A percentile compares a stretch with the other conserved stretches of the same genome.
phyloP scores from a whole-genome alignment of 2,329 filamentous ascomycete species.

The Fusarium domesticum region DNA sequence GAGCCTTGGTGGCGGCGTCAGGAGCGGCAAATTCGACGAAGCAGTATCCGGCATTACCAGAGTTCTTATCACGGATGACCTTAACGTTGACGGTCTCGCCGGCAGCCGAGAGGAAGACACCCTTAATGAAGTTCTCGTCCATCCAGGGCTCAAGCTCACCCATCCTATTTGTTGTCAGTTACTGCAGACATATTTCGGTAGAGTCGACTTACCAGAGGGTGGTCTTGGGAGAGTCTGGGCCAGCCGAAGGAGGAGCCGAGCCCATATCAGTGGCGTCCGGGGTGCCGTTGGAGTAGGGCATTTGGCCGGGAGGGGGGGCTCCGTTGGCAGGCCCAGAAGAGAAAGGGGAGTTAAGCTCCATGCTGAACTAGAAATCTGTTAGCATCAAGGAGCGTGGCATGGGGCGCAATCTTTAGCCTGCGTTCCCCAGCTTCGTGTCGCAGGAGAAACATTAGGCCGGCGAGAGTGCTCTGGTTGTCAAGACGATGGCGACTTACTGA shows the following conservation, averaged over 20 bases:
- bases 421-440: too few relatives aligned
- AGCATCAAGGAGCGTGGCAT: not conserved
- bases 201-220: slow-evolving; percentile 49
- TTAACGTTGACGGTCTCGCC: slow-evolving; percentile 96
- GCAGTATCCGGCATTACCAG: slow-evolving; percentile 97
- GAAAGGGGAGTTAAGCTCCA: slow-evolving; percentile 35
- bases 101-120: slow-evolving; percentile 82
- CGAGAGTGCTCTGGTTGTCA: not conserved
- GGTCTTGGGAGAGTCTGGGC: slow-evolving; percentile 53
- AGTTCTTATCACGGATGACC: slow-evolving; percentile 99
- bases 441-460: not conserved
- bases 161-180: slow-evolving; percentile 68
- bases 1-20: slow-evolving; percentile 84
- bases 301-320: slow-evolving; percentile 32
- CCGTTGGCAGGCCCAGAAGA: slow-evolving; percentile 32
- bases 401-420: too few relatives aligned
- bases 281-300: slow-evolving; percentile 40
- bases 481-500: slow-evolving; percentile 9
- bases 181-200: not conserved
- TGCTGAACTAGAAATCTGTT: slow-evolving; percentile 25
- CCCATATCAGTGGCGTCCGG: slow-evolving; percentile 40
- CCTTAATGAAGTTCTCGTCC: slow-evolving; percentile 97
- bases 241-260: slow-evolving; percentile 32
- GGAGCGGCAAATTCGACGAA: slow-evolving; percentile 89
- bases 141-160: slow-evolving; percentile 99